Base-by-base conservation (phyloP, 495 filamentous ascomycete species). In the Staphylotrichum longicolle region DNA sequence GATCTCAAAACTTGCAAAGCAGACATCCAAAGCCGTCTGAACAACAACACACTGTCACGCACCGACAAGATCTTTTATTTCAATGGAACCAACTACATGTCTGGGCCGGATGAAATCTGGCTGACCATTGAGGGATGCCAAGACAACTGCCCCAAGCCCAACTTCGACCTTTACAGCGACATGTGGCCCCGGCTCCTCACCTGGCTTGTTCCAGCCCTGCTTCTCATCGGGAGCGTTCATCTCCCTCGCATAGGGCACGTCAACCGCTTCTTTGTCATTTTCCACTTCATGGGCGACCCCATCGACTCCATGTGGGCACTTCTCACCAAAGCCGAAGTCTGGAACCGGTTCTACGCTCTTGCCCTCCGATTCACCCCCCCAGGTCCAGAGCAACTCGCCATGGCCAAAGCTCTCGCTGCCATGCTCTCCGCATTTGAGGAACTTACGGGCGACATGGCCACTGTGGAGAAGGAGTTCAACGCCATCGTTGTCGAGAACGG, bases 301-400 rank as follows among this genome's bases (percentile, higher is more conserved):
- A 46, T 46, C 44, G 44, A 46, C 44, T 46, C 44, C 44, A 46
- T 46, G 44, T 46, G 44, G 44, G 44, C 44, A 14, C 44, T 46
- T 10, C 44, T 46, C 44, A 46, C 14, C 44, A 46, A 46, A 14
- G 44, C 12, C 14, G 44, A 46, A 7, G 44, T 46, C 3, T 46
- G 44, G 44, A 46, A 46, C 44, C 44, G 44, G 12, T 46, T 46
- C 44, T 46, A 15, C n/a, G 12, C 44, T 3, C 44, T 46, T 12
- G 44, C 44, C 2, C n/a, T 46, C 3, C 12, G 44, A 20, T 6
- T 10, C 14, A 46, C 44, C 12, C 4, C 14, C 3, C 12, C 44
- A 3, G 44, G 44, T 6, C 14, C 44, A 14, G 44, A 46, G 2
- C 44, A 46, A 20, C 5, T n/a, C 5, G 2, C 2, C 14, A 46